Evolutionary conservation across 2,329 filamentous ascomycete species (phyloP).

Genomic region (Drechmeria coniospora): DNA sequence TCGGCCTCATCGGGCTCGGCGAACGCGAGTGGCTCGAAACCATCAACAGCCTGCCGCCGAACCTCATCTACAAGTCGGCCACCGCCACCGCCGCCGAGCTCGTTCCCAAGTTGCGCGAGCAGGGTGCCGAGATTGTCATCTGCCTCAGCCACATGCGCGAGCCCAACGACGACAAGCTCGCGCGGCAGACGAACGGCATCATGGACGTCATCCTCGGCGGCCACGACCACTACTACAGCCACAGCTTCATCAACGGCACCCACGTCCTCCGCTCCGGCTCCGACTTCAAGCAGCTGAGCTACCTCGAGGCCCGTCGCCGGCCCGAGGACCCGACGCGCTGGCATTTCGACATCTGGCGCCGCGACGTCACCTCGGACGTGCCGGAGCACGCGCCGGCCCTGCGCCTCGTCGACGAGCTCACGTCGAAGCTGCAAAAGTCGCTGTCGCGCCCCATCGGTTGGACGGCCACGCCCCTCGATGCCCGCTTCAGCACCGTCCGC

Average conservation of each 20-base stretch:
- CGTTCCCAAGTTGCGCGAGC: constrained; percentile 53
- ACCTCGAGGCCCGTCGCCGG: constrained; percentile 60
- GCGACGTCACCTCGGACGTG: constrained; percentile 58
- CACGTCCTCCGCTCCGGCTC: constrained; percentile 79
- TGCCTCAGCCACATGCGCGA: constrained; percentile 76
- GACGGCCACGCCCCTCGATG: constrained; percentile 68
- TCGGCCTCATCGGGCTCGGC: constrained; percentile 72
- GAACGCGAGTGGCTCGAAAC: constrained; percentile 84
- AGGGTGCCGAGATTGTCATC: constrained; percentile 71
- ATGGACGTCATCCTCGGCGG: constrained; percentile 80
- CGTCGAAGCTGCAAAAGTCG: constrained; percentile 57
- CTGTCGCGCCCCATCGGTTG: constrained; percentile 73
- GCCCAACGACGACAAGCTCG: constrained; percentile 79
- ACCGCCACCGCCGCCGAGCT: constrained; percentile 61
- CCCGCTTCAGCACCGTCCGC: constrained; percentile 71
- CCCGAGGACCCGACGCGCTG: constrained; percentile 34
- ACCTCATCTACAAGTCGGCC: constrained; percentile 69
- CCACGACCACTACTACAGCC: constrained; percentile 79
- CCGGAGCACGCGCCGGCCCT: constrained; percentile 45
- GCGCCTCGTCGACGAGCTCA: constrained; percentile 51
- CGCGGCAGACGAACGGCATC: constrained; percentile 53
- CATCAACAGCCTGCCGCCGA: constrained; percentile 71
- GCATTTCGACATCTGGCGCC: constrained; percentile 63
- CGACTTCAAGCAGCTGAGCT: constrained; percentile 86
- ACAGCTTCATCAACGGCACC: constrained; percentile 60